Evolutionary conservation across 352 stramenopile species (phyloP).

Genomic region (Blastocystis sp.): DNA sequence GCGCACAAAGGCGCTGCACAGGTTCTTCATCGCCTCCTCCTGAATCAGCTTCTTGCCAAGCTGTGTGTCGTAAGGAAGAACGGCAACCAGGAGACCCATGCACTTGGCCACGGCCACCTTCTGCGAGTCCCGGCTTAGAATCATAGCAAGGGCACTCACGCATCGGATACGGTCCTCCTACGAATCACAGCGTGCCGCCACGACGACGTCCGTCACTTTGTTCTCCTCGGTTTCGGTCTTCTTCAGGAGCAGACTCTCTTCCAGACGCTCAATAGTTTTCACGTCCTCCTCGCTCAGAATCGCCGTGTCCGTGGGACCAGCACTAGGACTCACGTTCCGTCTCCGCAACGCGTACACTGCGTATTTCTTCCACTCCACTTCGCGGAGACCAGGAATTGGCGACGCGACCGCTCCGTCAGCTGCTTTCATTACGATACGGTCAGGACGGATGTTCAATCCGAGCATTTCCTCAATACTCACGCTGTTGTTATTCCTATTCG

Average conservation of each 20-base stretch:
- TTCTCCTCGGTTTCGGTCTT: neutral
- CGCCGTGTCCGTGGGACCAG: neutral
- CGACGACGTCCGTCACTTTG: neutral
- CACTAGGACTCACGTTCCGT: neutral
- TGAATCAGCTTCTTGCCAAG: neutral
- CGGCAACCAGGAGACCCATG: neutral
- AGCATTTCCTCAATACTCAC: slow-evolving; percentile 9
- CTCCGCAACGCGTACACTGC: neutral
- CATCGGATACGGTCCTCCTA: neutral
- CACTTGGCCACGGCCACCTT: neutral
- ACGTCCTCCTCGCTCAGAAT: slow-evolving; percentile 24
- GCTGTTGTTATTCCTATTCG: slow-evolving; percentile 20
- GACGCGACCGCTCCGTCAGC: neutral
- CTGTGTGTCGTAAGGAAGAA: slow-evolving; percentile 7
- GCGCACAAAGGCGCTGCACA: neutral
- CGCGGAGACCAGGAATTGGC: neutral
- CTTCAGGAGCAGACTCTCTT: neutral
- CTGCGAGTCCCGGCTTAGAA: neutral
- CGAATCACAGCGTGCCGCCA: neutral
- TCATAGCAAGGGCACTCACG: neutral
- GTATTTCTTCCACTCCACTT: slow-evolving; percentile 37
- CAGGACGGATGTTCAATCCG: slow-evolving; percentile 15
- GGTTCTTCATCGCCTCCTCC: neutral
- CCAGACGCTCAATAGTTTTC: neutral
- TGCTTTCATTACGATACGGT: slow-evolving; percentile 15